These are phyloP conservation scores for Lepidium sativum DNA, from an alignment of 345 rosid species.

Conservation along the genomic window DNA sequence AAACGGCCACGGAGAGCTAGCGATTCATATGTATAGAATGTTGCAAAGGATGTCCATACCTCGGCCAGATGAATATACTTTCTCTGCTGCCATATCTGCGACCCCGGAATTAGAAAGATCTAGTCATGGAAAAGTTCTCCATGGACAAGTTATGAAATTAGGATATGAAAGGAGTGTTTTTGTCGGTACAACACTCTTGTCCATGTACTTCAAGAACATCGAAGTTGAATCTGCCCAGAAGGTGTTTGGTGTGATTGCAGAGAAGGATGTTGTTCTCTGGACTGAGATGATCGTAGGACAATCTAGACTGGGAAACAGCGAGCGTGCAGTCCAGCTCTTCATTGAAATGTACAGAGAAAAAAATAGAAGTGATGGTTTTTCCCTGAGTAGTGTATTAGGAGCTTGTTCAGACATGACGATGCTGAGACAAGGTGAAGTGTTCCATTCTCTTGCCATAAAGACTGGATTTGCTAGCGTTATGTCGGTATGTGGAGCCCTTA, in stretches of 20 bases:
- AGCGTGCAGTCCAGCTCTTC: constrained; percentile 42
- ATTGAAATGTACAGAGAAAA: constrained; percentile 46
- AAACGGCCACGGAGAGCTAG: constrained; percentile 49
- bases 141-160: constrained; percentile 43
- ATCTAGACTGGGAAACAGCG: constrained; percentile 58
- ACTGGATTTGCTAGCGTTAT: constrained; percentile 41
- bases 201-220: constrained; percentile 64
- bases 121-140: constrained; percentile 54
- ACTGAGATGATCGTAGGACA: constrained; percentile 82
- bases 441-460: constrained; percentile 54
- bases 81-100: constrained; percentile 59
- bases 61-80: constrained; percentile 72
- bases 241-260: constrained; percentile 36
- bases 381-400: constrained; percentile 65
- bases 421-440: constrained; percentile 65
- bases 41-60: constrained; percentile 31
- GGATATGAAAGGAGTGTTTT: constrained; percentile 50
- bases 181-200: constrained; percentile 55
- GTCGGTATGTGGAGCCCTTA: constrained; percentile 60
- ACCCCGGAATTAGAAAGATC: constrained; percentile 28
- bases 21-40: constrained; percentile 42
- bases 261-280: constrained; percentile 77
- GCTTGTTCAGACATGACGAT: constrained; percentile 68
- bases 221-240: constrained; percentile 45
- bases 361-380: constrained; percentile 51